Evolutionary conservation across 441 rosid genomes (phyloP), one percentile per base, ranked within the genome.

Genomic region (Gossypium laxum): DNA sequence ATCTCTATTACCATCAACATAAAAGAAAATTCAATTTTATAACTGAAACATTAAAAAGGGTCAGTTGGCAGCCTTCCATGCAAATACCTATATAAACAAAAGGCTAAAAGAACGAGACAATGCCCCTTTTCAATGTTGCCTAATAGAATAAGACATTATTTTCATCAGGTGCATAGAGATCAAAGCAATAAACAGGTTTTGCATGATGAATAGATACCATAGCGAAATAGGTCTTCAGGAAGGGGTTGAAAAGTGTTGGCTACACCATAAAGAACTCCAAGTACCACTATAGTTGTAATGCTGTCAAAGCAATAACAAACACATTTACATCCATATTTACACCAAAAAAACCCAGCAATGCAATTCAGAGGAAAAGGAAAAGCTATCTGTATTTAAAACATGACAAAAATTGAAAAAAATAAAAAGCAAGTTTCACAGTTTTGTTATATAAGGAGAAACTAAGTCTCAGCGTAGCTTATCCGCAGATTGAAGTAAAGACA

Each of bases 151-250:
- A 21, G 17, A 45, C 34, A 64, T 28, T 17, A 43, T 5, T 43
- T 11, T 11, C 5, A 5, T 12, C 2, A 38, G 45, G 15, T 43
- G 32, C 11, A 22, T 38, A 38, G 12, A 43, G 15, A 50, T 19
- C 8, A 41, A 26, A 50, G 54, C 17, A 60, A 5, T 5, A 2
- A 47, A 30, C 12, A 45, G 51, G 59, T 56, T 67, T 30, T 12
- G 24, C 30, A 18, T 38, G 45, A 38, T 38, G 32, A 48, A 67
- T 62, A 3, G 73, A 54, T 88, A 94, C 96, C 97, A 77, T 88
- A 91, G 76, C 88, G 86, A 67, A 85, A 88, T 69, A 91, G 72
- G 67, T 94, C 96, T 68, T 84, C 80, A 73, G 96, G 90, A 83
- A 90, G 89, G 3, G 97, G 98, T 43, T 82, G 86, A 50, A 88